A percentile compares a stretch with the other conserved stretches of the same genome.
Evolutionary conservation across 2,329 filamentous ascomycete genomes (phyloP).

Genomic region (Trichocomaceae sp.): DNA sequence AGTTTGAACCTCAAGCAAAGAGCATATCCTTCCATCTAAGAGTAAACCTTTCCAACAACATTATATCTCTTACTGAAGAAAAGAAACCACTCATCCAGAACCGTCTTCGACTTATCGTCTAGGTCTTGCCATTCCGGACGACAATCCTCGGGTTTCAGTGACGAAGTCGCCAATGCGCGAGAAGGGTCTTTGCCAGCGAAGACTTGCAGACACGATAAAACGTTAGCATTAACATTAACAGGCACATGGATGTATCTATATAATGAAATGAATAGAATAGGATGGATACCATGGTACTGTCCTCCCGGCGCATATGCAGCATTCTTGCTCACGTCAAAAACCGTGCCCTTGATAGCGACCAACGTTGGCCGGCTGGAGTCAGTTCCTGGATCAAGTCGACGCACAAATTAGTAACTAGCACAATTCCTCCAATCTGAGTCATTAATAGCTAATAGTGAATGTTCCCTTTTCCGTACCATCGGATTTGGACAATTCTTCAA

Average conservation of each 20-base stretch:
- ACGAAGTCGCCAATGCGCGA: constrained; percentile 79
- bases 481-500: constrained; percentile 70
- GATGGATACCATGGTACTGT: constrained; percentile 69
- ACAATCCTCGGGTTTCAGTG: constrained; percentile 78
- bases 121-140: constrained; percentile 75
- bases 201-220: constrained; percentile 40
- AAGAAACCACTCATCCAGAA: constrained; percentile 84
- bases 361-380: constrained; percentile 47
- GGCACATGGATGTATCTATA: background rate
- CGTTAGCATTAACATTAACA: background rate
- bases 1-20: background rate
- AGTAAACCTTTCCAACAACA: constrained; percentile 49
- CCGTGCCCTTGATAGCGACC: constrained; percentile 70
- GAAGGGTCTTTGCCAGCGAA: constrained; percentile 96
- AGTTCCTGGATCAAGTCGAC: constrained; percentile 23
- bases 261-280: background rate
- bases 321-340: constrained; percentile 92
- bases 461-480: constrained; percentile 56
- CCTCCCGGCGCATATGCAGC: constrained; percentile 75
- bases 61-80: constrained; percentile 98
- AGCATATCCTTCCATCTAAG: constrained; percentile 18
- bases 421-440: constrained; percentile 1
- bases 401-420: background rate
- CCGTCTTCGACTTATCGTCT: constrained; percentile 74
- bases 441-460: background rate